These are phyloP conservation scores for Trichomonas tenax DNA, from an alignment of 208 protist genomes.

Conservation along the genomic window DNA sequence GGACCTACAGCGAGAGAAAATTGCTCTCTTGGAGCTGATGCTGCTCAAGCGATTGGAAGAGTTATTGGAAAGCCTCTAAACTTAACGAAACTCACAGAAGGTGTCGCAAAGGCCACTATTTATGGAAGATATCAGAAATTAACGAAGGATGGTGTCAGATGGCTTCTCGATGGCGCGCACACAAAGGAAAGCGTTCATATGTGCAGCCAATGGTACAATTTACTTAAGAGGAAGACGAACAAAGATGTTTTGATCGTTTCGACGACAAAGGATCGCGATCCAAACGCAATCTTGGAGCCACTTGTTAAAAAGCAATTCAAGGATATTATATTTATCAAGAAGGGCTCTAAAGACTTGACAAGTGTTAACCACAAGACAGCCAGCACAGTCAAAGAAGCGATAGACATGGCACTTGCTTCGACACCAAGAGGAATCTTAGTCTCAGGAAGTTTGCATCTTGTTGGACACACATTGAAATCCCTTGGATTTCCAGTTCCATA, in stretches of 20 bases:
- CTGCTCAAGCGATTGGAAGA: background rate
- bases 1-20: background rate
- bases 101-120: background rate
- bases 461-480: background rate
- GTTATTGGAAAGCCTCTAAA: background rate
- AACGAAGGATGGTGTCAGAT: background rate
- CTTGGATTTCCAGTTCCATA: background rate
- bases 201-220: background rate
- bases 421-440: background rate
- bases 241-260: background rate
- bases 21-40: background rate
- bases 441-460: background rate
- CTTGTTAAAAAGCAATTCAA: background rate
- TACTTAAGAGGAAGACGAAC: background rate
- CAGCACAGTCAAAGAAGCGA: background rate
- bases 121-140: background rate
- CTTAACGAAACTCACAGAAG: background rate
- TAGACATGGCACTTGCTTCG: background rate
- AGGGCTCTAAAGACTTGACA: background rate
- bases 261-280: background rate
- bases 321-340: background rate
- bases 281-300: background rate
- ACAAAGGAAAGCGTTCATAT: background rate
- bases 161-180: background rate
- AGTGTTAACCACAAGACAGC: background rate